Evolutionary conservation across 2,329 filamentous ascomycete genomes (phyloP).

Genomic region (Fusarium incarnatum): DNA sequence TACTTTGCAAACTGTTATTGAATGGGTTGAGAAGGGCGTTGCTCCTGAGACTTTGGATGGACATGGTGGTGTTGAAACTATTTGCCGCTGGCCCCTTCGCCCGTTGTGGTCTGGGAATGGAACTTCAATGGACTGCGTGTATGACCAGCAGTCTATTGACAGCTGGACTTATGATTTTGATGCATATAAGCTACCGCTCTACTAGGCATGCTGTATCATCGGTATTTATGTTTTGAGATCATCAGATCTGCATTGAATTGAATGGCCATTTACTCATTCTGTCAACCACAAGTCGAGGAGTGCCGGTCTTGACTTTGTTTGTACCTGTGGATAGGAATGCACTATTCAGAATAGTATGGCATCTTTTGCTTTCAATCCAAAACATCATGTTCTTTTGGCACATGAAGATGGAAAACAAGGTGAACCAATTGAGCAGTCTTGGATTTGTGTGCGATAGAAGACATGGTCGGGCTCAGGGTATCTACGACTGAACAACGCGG

Average conservation of each 20-base stretch:
- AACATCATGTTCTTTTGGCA: too few relatives aligned
- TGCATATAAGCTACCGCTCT: slow-evolving; percentile 29
- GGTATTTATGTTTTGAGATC: background rate
- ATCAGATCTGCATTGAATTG: too few relatives aligned
- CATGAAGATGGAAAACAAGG: too few relatives aligned
- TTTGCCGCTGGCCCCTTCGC: slow-evolving; percentile 54
- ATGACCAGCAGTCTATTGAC: slow-evolving; percentile 29
- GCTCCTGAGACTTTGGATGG: slow-evolving; percentile 38
- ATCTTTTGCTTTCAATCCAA: too few relatives aligned
- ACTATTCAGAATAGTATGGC: too few relatives aligned
- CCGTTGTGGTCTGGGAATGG: slow-evolving; percentile 23
- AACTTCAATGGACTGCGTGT: slow-evolving; percentile 17
- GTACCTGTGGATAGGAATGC: too few relatives aligned
- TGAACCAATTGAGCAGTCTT: too few relatives aligned
- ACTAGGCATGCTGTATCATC: background rate
- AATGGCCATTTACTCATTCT: too few relatives aligned
- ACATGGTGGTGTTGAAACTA: slow-evolving; percentile 49
- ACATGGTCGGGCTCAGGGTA: accelerated
- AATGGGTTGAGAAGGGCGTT: slow-evolving; percentile 71
- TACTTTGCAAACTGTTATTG: slow-evolving; percentile 76
- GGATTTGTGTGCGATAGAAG: background rate
- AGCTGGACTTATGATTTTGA: slow-evolving; percentile 32
- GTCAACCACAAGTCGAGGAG: too few relatives aligned
- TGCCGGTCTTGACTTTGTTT: too few relatives aligned
- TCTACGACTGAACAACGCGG: background rate